Evolutionary conservation across 169 alveolate genomes (phyloP).

Genomic region (Plasmodium ovale): DNA sequence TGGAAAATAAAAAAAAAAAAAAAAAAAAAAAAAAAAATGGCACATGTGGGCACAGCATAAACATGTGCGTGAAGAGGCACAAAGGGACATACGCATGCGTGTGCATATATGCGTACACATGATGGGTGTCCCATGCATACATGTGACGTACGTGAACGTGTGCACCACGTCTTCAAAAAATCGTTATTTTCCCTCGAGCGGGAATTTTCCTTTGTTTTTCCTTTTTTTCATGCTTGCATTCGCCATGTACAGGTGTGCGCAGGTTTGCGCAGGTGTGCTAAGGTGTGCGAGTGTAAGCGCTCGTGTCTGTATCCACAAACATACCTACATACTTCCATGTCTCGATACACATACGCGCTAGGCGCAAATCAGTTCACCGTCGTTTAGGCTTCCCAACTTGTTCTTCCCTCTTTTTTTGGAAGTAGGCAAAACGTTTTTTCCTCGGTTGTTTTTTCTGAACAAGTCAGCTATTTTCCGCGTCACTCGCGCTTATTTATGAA

Average conservation of each 20-base stretch:
- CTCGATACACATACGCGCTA: no score
- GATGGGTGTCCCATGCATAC: no score
- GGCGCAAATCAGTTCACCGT: no score
- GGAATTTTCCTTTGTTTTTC: no score
- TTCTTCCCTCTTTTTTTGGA: neutral
- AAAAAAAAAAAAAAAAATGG: no score
- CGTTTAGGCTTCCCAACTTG: no score
- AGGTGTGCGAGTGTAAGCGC: neutral
- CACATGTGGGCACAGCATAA: no score
- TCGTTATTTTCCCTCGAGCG: no score
- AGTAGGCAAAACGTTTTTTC: neutral
- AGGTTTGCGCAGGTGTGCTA: neutral
- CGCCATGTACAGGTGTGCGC: neutral
- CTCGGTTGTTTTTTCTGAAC: constrained; percentile 3
- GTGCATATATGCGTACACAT: neutral
- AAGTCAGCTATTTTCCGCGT: neutral
- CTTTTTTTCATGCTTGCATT: neutral
- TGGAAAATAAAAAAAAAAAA: no score
- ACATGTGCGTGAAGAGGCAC: no score
- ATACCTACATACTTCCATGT: neutral
- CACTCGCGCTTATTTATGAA: constrained; percentile 3
- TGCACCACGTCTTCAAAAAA: neutral
- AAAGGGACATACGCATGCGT: neutral
- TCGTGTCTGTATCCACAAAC: neutral
- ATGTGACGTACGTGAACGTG: no score